Evolutionary conservation across 768 basidiomycete genomes (phyloP).

Genomic region (Cyclocybe cylindracea): DNA sequence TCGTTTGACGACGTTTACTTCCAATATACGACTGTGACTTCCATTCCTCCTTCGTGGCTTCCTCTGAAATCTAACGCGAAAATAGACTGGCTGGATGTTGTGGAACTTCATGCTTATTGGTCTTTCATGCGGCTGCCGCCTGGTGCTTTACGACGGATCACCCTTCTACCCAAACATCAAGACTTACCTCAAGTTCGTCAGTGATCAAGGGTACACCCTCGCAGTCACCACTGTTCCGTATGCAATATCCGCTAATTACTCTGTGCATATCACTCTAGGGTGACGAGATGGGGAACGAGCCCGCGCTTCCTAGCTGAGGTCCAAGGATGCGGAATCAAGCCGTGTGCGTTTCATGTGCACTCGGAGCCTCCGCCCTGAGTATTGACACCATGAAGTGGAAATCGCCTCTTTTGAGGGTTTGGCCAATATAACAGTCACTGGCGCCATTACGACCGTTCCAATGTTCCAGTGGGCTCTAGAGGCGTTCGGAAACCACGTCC

Average conservation of each 20-base stretch:
- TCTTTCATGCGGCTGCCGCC: conserved; percentile 52
- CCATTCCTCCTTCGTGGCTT: neutral
- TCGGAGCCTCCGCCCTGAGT: neutral
- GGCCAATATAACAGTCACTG: conserved; percentile 52
- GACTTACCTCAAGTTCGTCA: conserved; percentile 57
- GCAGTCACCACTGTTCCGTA: conserved; percentile 8
- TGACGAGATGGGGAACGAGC: conserved; percentile 46
- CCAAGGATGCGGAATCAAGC: conserved; percentile 54
- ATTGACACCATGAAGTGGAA: conserved; percentile 34
- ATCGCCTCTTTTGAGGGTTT: conserved; percentile 57
- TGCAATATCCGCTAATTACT: neutral
- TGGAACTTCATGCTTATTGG: conserved; percentile 67
- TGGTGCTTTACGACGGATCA: conserved; percentile 68
- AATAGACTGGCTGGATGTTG: conserved; percentile 82
- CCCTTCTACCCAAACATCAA: conserved; percentile 61
- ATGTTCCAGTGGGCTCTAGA: conserved; percentile 66
- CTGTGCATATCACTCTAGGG: conserved; percentile 21
- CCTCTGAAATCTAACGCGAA: neutral
- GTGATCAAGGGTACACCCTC: conserved; percentile 48
- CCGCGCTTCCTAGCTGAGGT: conserved; percentile 69
- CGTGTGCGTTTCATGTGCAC: conserved; percentile 34
- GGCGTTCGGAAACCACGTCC: conserved; percentile 56
- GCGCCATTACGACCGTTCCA: conserved; percentile 65
- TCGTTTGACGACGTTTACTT: conserved; percentile 59
- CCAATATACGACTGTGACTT: conserved; percentile 67